A percentile compares a stretch with the other conserved stretches of the same genome.
Evolutionary conservation across 768 basidiomycete species (phyloP).

Genomic region (Hygrocybe coccinea): DNA sequence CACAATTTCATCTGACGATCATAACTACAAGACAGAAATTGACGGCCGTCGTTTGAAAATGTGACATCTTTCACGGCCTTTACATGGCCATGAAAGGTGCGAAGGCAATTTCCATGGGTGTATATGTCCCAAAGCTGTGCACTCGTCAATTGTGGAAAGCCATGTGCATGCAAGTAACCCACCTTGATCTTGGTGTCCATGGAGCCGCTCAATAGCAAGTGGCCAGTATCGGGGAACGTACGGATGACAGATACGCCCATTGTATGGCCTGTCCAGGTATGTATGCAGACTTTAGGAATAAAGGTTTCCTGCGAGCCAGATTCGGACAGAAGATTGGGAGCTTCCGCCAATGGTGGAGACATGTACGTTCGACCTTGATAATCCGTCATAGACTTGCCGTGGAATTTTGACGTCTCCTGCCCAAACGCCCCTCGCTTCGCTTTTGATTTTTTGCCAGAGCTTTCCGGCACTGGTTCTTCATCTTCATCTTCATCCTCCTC

Average conservation of each 20-base stretch:
- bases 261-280: slow-evolving; percentile 98
- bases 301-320: slow-evolving; percentile 84
- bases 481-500: slow-evolving; percentile 62
- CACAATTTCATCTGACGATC: slow-evolving; percentile 98
- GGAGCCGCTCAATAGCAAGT: slow-evolving; percentile 87
- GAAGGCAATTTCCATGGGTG: slow-evolving; percentile 90
- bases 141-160: slow-evolving; percentile 9
- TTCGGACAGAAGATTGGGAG: slow-evolving; percentile 76
- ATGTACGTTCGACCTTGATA: slow-evolving; percentile 99
- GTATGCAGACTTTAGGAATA: slow-evolving; percentile 91
- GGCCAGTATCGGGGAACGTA: slow-evolving; percentile 87
- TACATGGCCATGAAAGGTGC: slow-evolving; percentile 95
- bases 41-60: slow-evolving; percentile 88
- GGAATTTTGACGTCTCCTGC: slow-evolving; percentile 92
- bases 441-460: slow-evolving; percentile 65
- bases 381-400: slow-evolving; percentile 93
- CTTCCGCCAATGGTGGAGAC: slow-evolving; percentile 85
- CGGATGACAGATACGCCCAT: slow-evolving; percentile 93
- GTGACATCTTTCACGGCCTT: slow-evolving; percentile 96
- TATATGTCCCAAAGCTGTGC: slow-evolving; percentile 96
- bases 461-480: slow-evolving; percentile 52
- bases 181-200: slow-evolving; percentile 99
- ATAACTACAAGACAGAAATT: slow-evolving; percentile 89
- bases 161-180: slow-evolving; percentile 7
- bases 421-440: slow-evolving; percentile 76